These are phyloP conservation scores for Yarrowia sp. DNA, from an alignment of 805 yeast species.

Conservation along the genomic window DNA sequence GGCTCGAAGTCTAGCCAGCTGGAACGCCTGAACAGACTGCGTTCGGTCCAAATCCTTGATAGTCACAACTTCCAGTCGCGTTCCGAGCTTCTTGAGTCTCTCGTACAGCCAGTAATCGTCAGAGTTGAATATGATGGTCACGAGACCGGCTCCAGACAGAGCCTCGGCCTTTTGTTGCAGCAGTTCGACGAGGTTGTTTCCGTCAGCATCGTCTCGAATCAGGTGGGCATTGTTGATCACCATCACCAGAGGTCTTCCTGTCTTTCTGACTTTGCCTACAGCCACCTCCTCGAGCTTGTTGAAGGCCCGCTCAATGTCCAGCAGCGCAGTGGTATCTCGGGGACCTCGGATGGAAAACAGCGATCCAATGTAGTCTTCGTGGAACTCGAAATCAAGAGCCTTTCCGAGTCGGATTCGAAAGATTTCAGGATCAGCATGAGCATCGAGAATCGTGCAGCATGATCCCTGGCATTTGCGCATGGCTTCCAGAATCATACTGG, in stretches of 20 bases:
- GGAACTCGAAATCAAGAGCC: conserved; percentile 74
- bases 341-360: conserved; percentile 83
- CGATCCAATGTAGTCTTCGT: conserved; percentile 84
- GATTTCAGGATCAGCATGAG: conserved; percentile 85
- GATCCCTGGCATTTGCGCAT: conserved; percentile 67
- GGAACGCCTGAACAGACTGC: conserved; percentile 63
- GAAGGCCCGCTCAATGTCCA: conserved; percentile 85
- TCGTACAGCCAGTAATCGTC: conserved; percentile 91
- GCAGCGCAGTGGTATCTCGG: conserved; percentile 78
- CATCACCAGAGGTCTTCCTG: conserved; percentile 65
- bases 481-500: conserved; percentile 74
- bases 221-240: conserved; percentile 78
- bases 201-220: conserved; percentile 77
- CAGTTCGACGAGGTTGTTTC: conserved; percentile 70
- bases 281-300: conserved; percentile 78
- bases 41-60: conserved; percentile 63
- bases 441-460: conserved; percentile 75
- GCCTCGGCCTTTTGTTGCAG: conserved; percentile 85
- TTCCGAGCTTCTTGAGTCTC: conserved; percentile 71
- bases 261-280: conserved; percentile 51
- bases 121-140: conserved; percentile 73
- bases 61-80: conserved; percentile 74
- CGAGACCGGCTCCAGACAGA: conserved; percentile 74
- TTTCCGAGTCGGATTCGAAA: conserved; percentile 77
- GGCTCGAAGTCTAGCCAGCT: conserved; percentile 56